Evolutionary conservation across 441 rosid genomes (phyloP), one percentile per base, ranked within the genome.

Genomic region (Erodium trifolium): DNA sequence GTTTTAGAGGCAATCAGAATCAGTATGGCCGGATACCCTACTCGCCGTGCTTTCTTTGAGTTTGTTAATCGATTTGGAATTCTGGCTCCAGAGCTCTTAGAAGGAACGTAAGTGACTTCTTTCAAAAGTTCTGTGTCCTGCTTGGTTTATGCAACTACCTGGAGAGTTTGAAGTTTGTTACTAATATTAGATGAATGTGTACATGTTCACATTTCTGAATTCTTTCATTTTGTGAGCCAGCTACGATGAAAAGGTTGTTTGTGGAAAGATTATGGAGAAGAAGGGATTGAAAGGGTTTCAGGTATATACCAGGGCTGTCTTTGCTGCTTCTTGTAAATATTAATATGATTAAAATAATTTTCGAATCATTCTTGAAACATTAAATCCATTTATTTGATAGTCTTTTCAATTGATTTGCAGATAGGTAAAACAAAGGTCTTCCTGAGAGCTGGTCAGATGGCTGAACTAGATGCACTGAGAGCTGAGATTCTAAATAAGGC

Each of bases 391-490:
- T 72, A 69, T 63, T 68, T 65, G 34, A 70, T 69, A 76, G 72
- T 68, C 64, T 71, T 72, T 71, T 73, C 69, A 73, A 70, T 79
- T 74, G 70, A 63, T 63, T 71, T 85, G 78, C 91, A 91, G 96
- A 85, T 94, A 79, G 99, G 99, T 68, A 87, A 87, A 80, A 94
- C 98, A 29, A 94, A 92, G 85, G 86, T 94, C 68, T 94, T 94
- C 79, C 76, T 94, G 72, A 88, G 99, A 80, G 98, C 97, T 9
- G 99, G 99, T 72, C 99, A 95, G 83, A 95, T 95, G 98, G 99
- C 99, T 71, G 99, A 92, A 81, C 78, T 94, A 69, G 99, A 94
- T 74, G 88, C 97, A 74, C 76, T 87, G 72, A 90, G 99, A 70
- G 78, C 98, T 59, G 92, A 85, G 82, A 88, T 94, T 10, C 91